Conservation (phyloP, 2,329 filamentous ascomycete species). For the Stagonosporopsis chrysanthemi region DNA sequence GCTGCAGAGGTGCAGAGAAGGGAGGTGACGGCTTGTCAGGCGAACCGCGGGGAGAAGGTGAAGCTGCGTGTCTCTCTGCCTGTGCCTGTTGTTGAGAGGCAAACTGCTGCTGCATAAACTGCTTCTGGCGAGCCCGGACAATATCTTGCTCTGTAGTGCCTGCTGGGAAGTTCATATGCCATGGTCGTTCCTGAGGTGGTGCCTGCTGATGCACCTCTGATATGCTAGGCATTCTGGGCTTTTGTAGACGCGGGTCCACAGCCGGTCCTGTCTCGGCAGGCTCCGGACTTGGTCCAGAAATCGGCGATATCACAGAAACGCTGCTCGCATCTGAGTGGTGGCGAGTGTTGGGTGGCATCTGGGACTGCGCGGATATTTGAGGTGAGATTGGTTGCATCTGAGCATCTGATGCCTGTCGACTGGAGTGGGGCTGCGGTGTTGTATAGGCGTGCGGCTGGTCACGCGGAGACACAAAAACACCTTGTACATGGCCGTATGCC, state of each 20-base stretch:
- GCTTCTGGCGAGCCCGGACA: constrained; percentile 46
- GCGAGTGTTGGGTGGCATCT: constrained; percentile 30
- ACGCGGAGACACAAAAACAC: constrained; percentile 39
- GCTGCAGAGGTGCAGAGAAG: constrained; percentile 14
- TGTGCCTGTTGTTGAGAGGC: constrained; percentile 43
- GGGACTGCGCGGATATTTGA: constrained; percentile 43
- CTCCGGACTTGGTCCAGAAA: constrained; percentile 34
- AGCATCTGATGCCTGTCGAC: constrained; percentile 38
- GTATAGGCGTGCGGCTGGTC: constrained; percentile 26
- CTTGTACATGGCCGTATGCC: constrained; percentile 44
- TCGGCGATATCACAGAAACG: constrained; percentile 42
- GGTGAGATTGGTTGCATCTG: constrained; percentile 43
- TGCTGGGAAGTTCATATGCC: constrained; percentile 46
- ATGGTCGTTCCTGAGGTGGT: constrained; percentile 33
- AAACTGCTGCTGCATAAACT: constrained; percentile 46
- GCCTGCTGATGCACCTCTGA: constrained; percentile 37
- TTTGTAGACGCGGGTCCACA: constrained; percentile 30
- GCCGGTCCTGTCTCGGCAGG: constrained; percentile 18
- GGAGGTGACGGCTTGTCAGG: constrained; percentile 33
- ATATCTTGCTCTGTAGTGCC: constrained; percentile 49
- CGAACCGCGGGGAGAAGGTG: constrained; percentile 41
- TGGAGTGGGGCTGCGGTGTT: constrained; percentile 23
- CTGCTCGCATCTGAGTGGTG: constrained; percentile 40
- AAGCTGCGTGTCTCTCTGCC: constrained; percentile 39
- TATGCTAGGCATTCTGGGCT: constrained; percentile 48